Conservation (phyloP, 1,284 basidiomycete genomes). For the Trichosporon faecale region DNA sequence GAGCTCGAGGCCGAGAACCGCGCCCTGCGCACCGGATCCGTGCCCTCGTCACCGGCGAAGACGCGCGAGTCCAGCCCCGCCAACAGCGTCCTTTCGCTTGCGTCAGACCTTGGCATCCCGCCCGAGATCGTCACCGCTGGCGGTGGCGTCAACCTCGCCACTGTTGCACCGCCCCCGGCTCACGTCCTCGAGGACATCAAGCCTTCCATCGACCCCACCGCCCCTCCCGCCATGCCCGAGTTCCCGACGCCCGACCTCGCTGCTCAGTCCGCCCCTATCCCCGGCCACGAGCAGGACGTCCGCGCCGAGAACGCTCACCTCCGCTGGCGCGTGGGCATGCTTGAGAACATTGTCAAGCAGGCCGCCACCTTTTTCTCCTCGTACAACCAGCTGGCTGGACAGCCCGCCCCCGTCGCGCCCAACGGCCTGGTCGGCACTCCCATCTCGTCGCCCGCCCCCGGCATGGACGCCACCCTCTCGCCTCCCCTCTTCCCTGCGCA, state of each 20-base stretch:
- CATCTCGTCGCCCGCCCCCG: constrained; percentile 17
- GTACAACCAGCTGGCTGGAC: constrained; percentile 19
- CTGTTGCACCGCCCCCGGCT: constrained; percentile 40
- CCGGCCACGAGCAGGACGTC: constrained; percentile 20
- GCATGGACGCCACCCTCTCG: constrained; percentile 37
- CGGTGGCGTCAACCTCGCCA: constrained; percentile 42
- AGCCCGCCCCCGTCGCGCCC: constrained; percentile 11
- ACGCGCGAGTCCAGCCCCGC: constrained; percentile 38
- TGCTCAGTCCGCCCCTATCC: constrained; percentile 1
- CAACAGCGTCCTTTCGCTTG: constrained; percentile 37
- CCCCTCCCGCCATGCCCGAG: constrained; percentile 13
- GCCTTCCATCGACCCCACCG: constrained; percentile 22
- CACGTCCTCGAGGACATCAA: constrained; percentile 39
- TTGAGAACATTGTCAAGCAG: constrained; percentile 49
- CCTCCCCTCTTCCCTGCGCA: constrained; percentile 30
- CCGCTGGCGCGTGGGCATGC: constrained; percentile 37
- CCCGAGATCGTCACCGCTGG: constrained; percentile 35
- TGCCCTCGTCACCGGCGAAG: constrained; percentile 18
- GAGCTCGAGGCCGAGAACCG: constrained; percentile 49
- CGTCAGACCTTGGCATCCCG: constrained; percentile 40
- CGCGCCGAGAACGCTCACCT: constrained; percentile 39
- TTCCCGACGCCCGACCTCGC: constrained; percentile 10
- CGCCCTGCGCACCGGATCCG: constrained; percentile 30
- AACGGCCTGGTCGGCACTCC: constrained; percentile 18
- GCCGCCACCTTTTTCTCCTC: constrained; percentile 38